These are phyloP conservation scores for Eleusine indica DNA, from an alignment of 176 grass and related monocot genomes.

Conservation along the genomic window DNA sequence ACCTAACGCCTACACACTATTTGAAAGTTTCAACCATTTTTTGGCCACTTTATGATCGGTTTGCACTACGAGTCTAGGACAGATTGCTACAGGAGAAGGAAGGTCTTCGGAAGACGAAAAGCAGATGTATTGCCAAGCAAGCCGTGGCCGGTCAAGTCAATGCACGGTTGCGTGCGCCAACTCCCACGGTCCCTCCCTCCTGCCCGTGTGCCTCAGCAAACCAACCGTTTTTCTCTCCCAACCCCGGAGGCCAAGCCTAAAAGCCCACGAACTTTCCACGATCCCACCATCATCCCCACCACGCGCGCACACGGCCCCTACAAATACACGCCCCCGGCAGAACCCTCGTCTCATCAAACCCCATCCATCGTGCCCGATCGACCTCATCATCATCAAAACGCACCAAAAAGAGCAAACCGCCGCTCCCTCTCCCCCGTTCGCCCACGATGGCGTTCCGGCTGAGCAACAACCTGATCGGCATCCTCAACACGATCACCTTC, in stretches of 20 bases:
- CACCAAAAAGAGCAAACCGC: neutral
- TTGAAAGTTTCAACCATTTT: neutral
- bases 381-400: neutral
- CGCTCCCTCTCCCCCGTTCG: no score
- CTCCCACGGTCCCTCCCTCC: no score
- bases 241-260: slow-evolving; percentile 4
- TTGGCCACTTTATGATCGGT: no score
- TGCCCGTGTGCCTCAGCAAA: neutral
- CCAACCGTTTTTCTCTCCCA: neutral
- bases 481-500: slow-evolving; percentile 80
- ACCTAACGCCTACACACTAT: neutral
- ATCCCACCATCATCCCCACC: neutral
- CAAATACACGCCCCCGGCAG: slow-evolving; percentile 19
- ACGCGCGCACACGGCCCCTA: neutral
- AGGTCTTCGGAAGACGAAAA: no score
- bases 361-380: no score
- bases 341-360: neutral
- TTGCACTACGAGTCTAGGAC: no score
- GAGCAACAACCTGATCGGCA: slow-evolving; percentile 86
- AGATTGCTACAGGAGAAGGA: no score
- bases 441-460: slow-evolving; percentile 63
- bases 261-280: slow-evolving; percentile 44
- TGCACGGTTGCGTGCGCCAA: neutral
- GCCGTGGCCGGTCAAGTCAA: neutral
- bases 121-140: neutral